A percentile compares a stretch with the other conserved stretches of the same genome.
phyloP scores from a whole-genome alignment of 2,329 filamentous ascomycete genomes.

The Phaeosphaeriaceae sp. region DNA sequence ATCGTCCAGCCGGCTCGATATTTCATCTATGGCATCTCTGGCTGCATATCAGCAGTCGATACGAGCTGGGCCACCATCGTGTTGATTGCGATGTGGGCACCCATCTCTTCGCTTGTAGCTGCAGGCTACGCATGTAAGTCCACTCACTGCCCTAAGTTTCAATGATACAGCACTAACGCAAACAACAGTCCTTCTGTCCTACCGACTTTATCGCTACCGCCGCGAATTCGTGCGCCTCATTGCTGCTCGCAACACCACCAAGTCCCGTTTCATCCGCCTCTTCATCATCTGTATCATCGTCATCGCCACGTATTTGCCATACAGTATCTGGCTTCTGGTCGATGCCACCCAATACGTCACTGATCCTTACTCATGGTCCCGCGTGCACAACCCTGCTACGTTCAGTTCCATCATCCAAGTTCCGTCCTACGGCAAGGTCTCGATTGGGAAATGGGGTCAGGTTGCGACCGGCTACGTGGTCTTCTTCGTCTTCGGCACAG shows the following conservation, averaged over 20 bases:
- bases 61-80: constrained; percentile 65
- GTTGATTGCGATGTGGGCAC: constrained; percentile 63
- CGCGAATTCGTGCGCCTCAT: constrained; percentile 65
- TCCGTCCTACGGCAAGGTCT: constrained; percentile 53
- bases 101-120: constrained; percentile 61
- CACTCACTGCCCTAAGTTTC: neutral
- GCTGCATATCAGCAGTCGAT: constrained; percentile 63
- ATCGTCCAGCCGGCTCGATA: constrained; percentile 67
- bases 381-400: constrained; percentile 55
- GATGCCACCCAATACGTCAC: constrained; percentile 30
- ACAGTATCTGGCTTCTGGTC: constrained; percentile 56
- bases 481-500: constrained; percentile 71
- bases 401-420: constrained; percentile 61
- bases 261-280: constrained; percentile 67
- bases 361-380: constrained; percentile 60
- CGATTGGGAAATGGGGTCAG: constrained; percentile 66
- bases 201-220: constrained; percentile 68
- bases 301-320: constrained; percentile 60
- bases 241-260: constrained; percentile 59
- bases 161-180: constrained; percentile 14
- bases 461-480: constrained; percentile 61
- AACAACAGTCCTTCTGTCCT: constrained; percentile 62
- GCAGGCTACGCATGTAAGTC: constrained; percentile 65
- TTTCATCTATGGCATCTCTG: constrained; percentile 63
- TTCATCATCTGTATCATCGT: constrained; percentile 63